phyloP scores from a whole-genome alignment of 164 flowering plant genomes.

The Vitis riparia region DNA sequence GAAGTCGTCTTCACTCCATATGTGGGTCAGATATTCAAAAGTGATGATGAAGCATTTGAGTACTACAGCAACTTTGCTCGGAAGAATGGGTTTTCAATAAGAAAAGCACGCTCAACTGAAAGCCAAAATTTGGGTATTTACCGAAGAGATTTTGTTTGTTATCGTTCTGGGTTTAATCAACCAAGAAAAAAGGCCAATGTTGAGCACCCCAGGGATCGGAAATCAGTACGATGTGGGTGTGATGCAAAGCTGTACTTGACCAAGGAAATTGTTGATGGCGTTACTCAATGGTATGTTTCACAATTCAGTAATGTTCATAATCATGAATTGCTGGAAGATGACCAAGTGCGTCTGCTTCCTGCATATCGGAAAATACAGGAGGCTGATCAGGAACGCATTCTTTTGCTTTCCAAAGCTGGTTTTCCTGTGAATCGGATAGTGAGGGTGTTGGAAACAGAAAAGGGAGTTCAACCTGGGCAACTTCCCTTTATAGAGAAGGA shows the following conservation, averaged over 20 bases:
- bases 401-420: conserved; percentile 42
- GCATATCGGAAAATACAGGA: conserved; percentile 42
- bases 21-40: conserved; percentile 35
- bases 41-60: conserved; percentile 44
- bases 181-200: conserved; percentile 40
- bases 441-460: conserved; percentile 38
- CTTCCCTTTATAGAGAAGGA: conserved; percentile 43
- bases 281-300: conserved; percentile 38
- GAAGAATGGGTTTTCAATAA: conserved; percentile 39
- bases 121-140: conserved; percentile 38
- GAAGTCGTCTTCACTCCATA: conserved; percentile 39
- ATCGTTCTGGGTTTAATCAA: conserved; percentile 39
- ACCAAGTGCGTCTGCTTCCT: conserved; percentile 42
- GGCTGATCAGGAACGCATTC: conserved; percentile 37
- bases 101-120: conserved; percentile 38
- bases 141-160: conserved; percentile 41
- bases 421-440: conserved; percentile 39
- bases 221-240: conserved; percentile 45
- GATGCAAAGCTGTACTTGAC: conserved; percentile 40
- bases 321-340: conserved; percentile 42
- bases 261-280: conserved; percentile 32
- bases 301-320: conserved; percentile 45
- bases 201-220: conserved; percentile 41
- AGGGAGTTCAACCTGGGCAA: conserved; percentile 41
- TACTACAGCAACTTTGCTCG: conserved; percentile 39